phyloP scores from a whole-genome alignment of 2,329 filamentous ascomycete genomes.

The Xylariaceae sp. region DNA sequence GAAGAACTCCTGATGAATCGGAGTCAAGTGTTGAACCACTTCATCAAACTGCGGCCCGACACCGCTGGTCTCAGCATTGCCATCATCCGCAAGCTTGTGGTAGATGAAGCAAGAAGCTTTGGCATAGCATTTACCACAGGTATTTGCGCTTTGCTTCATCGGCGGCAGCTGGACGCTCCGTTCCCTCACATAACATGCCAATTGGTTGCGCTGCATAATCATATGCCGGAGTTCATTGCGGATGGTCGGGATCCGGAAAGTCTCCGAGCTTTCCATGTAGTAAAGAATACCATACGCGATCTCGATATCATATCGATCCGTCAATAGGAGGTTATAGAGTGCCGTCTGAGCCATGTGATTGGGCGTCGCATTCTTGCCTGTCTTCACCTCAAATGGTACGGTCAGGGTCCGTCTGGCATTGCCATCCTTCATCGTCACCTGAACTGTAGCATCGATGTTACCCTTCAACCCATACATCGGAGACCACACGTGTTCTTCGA shows the following conservation, averaged over 20 bases:
- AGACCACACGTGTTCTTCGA: conserved; percentile 98
- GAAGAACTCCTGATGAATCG: conserved; percentile 76
- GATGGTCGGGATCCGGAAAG: conserved; percentile 76
- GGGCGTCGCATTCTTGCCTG: conserved; percentile 75
- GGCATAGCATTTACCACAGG: conserved; percentile 84
- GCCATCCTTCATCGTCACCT: conserved; percentile 73
- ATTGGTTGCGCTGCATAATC: conserved; percentile 90
- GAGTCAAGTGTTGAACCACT: conserved; percentile 69
- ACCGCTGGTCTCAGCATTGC: conserved; percentile 73
- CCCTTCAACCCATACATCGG: conserved; percentile 96
- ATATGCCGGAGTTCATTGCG: conserved; percentile 88
- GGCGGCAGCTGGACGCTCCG: conserved; percentile 73
- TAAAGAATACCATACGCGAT: conserved; percentile 88
- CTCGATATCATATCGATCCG: conserved; percentile 90
- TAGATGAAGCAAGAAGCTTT: conserved; percentile 90
- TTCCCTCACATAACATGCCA: conserved; percentile 80
- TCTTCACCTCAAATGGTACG: conserved; percentile 93
- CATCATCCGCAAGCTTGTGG: conserved; percentile 82
- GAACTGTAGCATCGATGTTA: conserved; percentile 94
- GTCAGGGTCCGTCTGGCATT: conserved; percentile 64
- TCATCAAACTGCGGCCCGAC: conserved; percentile 79
- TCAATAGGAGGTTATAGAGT: conserved; percentile 85
- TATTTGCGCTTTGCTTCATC: conserved; percentile 76
- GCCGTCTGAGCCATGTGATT: conserved; percentile 90
- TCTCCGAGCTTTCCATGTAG: conserved; percentile 88